phyloP scores from a whole-genome alignment of 441 rosid genomes.

The Bruguiera hainesii region DNA sequence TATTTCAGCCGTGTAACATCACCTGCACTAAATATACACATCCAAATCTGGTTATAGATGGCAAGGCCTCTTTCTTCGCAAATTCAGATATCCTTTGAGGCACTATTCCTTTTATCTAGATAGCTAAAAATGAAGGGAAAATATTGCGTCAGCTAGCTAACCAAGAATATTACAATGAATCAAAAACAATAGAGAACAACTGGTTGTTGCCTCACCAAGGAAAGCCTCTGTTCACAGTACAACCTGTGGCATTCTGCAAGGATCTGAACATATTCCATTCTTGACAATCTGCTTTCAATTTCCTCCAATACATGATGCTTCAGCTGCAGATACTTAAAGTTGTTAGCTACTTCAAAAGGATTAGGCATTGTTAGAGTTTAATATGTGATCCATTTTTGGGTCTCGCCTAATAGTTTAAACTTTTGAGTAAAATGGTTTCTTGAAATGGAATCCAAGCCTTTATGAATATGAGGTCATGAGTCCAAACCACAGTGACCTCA shows the following conservation, averaged over 20 bases:
- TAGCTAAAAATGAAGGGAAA: slow-evolving; percentile 13
- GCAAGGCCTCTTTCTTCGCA: slow-evolving; percentile 84
- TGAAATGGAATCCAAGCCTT: too few relatives aligned
- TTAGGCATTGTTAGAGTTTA: neutral
- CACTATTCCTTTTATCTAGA: slow-evolving; percentile 85
- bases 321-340: slow-evolving; percentile 52
- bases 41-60: slow-evolving; percentile 93
- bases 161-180: slow-evolving; percentile 10
- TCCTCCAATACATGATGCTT: slow-evolving; percentile 86
- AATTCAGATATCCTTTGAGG: slow-evolving; percentile 85
- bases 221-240: slow-evolving; percentile 66
- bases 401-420: too few relatives aligned
- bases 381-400: too few relatives aligned
- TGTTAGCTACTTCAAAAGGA: slow-evolving; percentile 14
- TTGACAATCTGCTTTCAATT: slow-evolving; percentile 87
- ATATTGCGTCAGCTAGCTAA: slow-evolving; percentile 19
- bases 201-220: slow-evolving; percentile 56
- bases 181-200: slow-evolving; percentile 8
- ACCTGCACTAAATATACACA: slow-evolving; percentile 98
- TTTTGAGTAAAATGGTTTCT: too few relatives aligned
- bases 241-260: slow-evolving; percentile 91
- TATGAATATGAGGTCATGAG: too few relatives aligned
- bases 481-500: too few relatives aligned
- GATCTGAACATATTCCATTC: slow-evolving; percentile 68
- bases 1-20: slow-evolving; percentile 9